A percentile compares a stretch with the other conserved stretches of the same genome.
These are phyloP conservation scores for Malus hybrid DNA, from an alignment of 331 rosid species.

Conservation along the genomic window DNA sequence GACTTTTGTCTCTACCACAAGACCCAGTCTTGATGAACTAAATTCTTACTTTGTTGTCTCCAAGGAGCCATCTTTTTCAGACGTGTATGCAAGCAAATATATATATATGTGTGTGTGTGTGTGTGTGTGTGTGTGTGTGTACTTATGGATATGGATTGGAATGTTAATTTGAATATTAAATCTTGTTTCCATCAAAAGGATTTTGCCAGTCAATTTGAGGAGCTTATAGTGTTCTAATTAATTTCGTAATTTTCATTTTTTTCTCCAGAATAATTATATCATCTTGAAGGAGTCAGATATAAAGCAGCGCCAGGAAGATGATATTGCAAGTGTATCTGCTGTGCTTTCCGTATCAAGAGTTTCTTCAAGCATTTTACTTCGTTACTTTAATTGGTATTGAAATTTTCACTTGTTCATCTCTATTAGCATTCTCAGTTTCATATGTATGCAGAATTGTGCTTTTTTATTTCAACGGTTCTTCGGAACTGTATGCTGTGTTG, in stretches of 20 bases:
- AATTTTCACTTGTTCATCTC: background rate
- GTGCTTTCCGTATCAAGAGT: slow-evolving; percentile 67
- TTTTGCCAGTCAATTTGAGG: background rate
- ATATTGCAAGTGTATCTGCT: slow-evolving; percentile 48
- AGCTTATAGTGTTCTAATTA: background rate
- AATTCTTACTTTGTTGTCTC: background rate
- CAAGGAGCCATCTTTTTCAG: background rate
- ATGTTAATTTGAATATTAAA: background rate
- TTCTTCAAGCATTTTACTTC: slow-evolving; percentile 58
- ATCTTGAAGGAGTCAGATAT: slow-evolving; percentile 60
- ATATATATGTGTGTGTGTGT: no score
- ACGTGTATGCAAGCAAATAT: background rate
- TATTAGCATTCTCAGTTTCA: background rate
- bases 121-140: no score
- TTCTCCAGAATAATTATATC: slow-evolving; percentile 61
- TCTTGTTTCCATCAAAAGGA: background rate
- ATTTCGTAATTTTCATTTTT: background rate
- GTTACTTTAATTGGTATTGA: slow-evolving; percentile 62
- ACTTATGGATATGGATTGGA: background rate
- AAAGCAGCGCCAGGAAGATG: slow-evolving; percentile 55
- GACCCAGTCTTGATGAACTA: background rate
- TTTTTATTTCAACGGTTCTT: background rate
- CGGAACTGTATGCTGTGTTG: background rate
- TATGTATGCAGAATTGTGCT: background rate
- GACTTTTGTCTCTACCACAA: background rate